Evolutionary conservation across 169 alveolate genomes (phyloP), one percentile per base, ranked within the genome.

Genomic region (Eimeria sp.): DNA sequence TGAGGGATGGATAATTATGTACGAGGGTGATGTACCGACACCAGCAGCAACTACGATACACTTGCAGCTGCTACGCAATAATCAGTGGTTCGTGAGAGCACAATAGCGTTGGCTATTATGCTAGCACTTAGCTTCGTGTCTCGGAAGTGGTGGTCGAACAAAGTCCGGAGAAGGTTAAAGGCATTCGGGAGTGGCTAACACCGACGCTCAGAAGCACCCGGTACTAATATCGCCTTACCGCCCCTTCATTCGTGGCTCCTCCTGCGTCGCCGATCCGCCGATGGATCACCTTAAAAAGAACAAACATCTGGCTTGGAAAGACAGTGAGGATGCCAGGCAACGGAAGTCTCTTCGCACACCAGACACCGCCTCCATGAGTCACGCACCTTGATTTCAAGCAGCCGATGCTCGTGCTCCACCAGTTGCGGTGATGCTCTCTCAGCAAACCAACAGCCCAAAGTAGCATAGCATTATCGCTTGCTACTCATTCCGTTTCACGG

Each of bases 71-170:
- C 75, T 25, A 25, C 13, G 34, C 40, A 4, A 14, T 1, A 43
- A 43, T 9, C 58, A 76, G 87, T 40, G 63, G 87, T 22, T 45
- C 30, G 65, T 76, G 61, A 76, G 45, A 76, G 58, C 87, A 16
- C 47, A n/a, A 22, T 0, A 67, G 5, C 6, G 87, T 11, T 45
- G 4, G 61, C 22, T 76, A 0, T 25, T 22, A 20, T 14, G 61
- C 61, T 43, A 47, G 20, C 11, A 73, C 5, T 73, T 34, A 27
- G 25, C 10, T 73, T 18, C 9, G 57, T n/a, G 6, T 34, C 3
- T 47, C 61, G 14, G 54, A 13, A 76, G 61, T 5, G 45, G 54
- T 5, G 45, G 45, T 16, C 4, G 63, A 76, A 25, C 87, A 30
- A 76, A 34, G 7, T 43, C 30, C 40, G 49, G 45, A 14, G 34